phyloP scores from a whole-genome alignment of 2,329 filamentous ascomycete genomes.

The Colletotrichum tanaceti region DNA sequence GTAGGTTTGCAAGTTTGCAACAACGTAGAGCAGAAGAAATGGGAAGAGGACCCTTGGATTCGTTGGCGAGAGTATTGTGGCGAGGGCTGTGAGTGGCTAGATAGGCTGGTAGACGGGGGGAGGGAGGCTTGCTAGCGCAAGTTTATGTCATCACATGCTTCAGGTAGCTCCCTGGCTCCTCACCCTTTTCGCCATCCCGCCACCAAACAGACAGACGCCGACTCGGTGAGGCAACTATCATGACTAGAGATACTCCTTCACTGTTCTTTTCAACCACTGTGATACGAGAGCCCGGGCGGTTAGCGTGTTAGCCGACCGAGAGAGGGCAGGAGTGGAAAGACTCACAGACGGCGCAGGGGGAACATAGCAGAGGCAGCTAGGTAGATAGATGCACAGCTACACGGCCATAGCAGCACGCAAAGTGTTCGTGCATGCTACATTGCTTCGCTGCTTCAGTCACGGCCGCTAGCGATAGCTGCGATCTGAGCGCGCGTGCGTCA shows the following conservation, averaged over 20 bases:
- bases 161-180: conserved; percentile 25
- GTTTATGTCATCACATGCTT: conserved; percentile 40
- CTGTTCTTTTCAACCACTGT: not conserved
- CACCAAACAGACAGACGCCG: not conserved
- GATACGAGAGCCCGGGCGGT: not conserved
- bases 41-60: conserved; percentile 17
- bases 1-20: conserved; percentile 25
- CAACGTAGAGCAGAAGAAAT: conserved; percentile 11
- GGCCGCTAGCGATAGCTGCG: no score
- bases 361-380: no score
- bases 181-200: conserved; percentile 17
- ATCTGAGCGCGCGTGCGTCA: conserved; percentile 12
- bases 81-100: conserved; percentile 25
- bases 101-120: not conserved
- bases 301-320: not conserved
- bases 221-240: not conserved
- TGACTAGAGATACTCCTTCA: not conserved
- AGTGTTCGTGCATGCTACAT: not conserved
- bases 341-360: conserved; percentile 3
- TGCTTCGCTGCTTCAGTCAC: no score
- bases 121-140: conserved; percentile 16
- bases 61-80: conserved; percentile 7
- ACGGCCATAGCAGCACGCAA: not conserved
- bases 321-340: not conserved
- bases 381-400: no score